These are phyloP conservation scores for Rhazya stricta DNA, from an alignment of 257 asterid species.

Conservation along the genomic window DNA sequence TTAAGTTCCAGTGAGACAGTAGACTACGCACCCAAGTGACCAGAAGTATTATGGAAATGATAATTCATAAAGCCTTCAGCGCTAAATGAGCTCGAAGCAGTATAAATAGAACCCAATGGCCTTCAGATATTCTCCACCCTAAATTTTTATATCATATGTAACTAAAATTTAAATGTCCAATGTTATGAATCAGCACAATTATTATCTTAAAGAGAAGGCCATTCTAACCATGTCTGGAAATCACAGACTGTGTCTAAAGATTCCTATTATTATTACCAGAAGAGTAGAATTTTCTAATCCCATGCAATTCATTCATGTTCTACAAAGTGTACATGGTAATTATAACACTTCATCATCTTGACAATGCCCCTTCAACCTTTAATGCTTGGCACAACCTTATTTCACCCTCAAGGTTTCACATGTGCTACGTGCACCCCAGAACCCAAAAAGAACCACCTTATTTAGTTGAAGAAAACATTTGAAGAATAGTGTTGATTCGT, in stretches of 20 bases:
- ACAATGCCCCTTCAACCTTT: background rate
- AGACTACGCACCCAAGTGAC: background rate
- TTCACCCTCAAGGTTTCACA: background rate
- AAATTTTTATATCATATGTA: background rate
- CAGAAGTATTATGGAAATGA: background rate
- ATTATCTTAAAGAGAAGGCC: background rate
- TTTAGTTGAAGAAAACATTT: background rate
- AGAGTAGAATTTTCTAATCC: background rate
- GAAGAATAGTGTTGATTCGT: too few relatives aligned
- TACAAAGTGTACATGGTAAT: background rate
- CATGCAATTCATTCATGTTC: background rate
- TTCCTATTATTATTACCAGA: background rate
- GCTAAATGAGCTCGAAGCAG: background rate
- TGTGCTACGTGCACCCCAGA: background rate
- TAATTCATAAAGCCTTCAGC: background rate
- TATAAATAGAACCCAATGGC: background rate
- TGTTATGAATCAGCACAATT: too few relatives aligned
- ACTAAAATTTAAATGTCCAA: background rate
- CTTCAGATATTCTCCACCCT: background rate
- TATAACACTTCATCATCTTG: background rate
- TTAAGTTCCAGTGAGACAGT: constrained; percentile 5
- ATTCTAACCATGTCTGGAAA: background rate
- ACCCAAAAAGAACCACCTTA: background rate
- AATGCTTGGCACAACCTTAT: background rate
- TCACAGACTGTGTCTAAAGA: background rate